Percentiles rank a stretch among this genome's conserved stretches.
Conservation (phyloP, 495 filamentous ascomycete species). For the Xanthoparmelia taractica region DNA sequence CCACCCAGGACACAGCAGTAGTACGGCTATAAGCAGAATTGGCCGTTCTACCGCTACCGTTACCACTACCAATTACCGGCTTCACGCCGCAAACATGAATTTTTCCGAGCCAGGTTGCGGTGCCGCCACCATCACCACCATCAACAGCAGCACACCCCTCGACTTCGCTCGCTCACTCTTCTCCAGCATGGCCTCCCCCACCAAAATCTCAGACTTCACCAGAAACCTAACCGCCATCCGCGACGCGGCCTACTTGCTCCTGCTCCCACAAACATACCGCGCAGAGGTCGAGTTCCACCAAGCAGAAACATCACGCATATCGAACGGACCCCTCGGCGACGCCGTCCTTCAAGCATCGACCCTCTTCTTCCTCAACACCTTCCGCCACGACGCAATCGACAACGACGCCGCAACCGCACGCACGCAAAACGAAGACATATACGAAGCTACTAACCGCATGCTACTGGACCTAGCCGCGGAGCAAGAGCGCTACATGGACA, state of each 20-base stretch:
- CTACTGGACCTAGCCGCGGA: neutral
- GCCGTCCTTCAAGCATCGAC: neutral
- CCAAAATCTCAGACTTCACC: neutral
- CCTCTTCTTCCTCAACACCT: neutral
- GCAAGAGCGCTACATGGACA: neutral
- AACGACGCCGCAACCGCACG: neutral
- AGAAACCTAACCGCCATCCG: neutral
- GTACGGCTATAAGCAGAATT: too few relatives aligned
- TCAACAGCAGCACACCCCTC: neutral
- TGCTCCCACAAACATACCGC: neutral
- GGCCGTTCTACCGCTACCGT: too few relatives aligned
- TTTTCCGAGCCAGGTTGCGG: constrained; percentile 3
- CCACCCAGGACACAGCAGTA: too few relatives aligned
- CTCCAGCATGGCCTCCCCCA: neutral
- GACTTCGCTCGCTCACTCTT: neutral
- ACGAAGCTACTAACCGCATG: neutral
- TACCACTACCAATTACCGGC: neutral
- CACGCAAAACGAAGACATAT: neutral
- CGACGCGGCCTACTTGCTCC: neutral
- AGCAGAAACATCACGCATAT: neutral
- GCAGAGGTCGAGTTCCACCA: neutral
- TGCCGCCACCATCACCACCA: neutral
- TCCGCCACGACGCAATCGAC: neutral
- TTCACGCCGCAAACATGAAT: constrained; percentile 2
- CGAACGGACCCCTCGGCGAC: neutral